Base-by-base conservation (phyloP, 2,329 filamentous ascomycete species). In the Nigrospora oryzae region DNA sequence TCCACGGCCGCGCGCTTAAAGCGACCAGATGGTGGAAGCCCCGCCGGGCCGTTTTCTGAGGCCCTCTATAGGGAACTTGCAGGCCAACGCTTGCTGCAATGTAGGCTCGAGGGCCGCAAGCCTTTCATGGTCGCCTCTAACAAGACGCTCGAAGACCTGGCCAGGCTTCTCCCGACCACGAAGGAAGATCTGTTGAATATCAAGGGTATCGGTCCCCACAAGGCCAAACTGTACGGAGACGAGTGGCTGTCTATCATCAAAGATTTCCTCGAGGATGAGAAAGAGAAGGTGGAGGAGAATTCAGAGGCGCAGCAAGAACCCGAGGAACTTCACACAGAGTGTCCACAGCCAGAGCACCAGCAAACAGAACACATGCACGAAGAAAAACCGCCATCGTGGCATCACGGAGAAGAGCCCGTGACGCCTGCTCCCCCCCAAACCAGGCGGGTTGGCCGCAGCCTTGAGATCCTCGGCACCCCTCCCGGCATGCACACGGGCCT, bases 51-150 rank as follows among this genome's bases (percentile, higher is more conserved):
- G 5, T 28, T 28, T 10, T 28, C 23, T 2, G 2, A 28, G 23
- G 23, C 4, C 5, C 7, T 44, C 6, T 44, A 38, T 32, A 4
- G 38, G 14, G 16, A 32, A 10, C 40, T 46, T 14, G 37, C 12
- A 19, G 19, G 34, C 31, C 36, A 36, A 16, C 45, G 45, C 16
- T 23, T 30, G 28, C 30, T 30, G n/a, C 32, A 14, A 35, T 40
- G 40, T 11, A 34, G n/a, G 6, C n/a, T 28, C 13, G 35, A 43
- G 7, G 36, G 36, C 6, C 4, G 36, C 14, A 33, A 34, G 4
- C 16, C 30, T 10, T 46, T 39, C 11, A 33, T 41, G n/a, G 16
- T 46, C 14, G 45, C 45, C 28, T 33, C 19, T 11, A 46, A 46
- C 34, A 38, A 23, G 17, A 17, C n/a, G 4, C 35, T 46, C 30